A percentile compares a stretch with the other conserved stretches of the same genome.
These are phyloP conservation scores for Leishmania major DNA, from an alignment of 208 protist genomes.

Conservation along the genomic window DNA sequence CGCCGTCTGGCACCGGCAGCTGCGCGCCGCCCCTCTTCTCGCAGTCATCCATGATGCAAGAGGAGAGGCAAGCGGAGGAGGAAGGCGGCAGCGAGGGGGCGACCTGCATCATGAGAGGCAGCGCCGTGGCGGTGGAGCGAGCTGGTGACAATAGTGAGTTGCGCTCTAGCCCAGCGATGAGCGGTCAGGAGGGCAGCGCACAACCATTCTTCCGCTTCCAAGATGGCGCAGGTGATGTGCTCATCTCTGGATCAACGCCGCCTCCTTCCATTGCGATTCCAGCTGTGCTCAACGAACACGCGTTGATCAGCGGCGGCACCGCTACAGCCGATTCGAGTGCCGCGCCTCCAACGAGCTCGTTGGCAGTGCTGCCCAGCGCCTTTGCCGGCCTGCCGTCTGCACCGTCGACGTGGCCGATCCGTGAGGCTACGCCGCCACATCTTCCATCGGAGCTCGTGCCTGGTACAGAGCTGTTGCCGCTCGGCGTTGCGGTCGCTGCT, in stretches of 20 bases:
- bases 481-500: not conserved
- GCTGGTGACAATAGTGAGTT: not conserved
- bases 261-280: not conserved
- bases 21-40: constrained; percentile 23
- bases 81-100: not conserved
- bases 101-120: not conserved
- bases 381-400: not conserved
- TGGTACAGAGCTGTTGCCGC: constrained; percentile 4
- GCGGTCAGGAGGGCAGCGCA: not conserved
- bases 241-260: not conserved
- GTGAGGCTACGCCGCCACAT: constrained; percentile 1
- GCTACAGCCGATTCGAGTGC: not conserved
- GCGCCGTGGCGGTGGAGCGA: not conserved
- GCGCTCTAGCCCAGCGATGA: not conserved
- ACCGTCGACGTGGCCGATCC: not conserved
- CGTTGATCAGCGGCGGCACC: not conserved
- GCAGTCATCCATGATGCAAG: constrained; percentile 30
- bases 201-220: not conserved
- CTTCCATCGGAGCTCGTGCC: not conserved
- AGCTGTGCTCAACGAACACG: not conserved
- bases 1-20: constrained; percentile 30
- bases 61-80: constrained; percentile 13
- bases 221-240: not conserved
- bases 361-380: not conserved
- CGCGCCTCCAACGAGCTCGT: not conserved